Conservation (phyloP, 1,284 basidiomycete genomes). For the Crepidotus sp. region DNA sequence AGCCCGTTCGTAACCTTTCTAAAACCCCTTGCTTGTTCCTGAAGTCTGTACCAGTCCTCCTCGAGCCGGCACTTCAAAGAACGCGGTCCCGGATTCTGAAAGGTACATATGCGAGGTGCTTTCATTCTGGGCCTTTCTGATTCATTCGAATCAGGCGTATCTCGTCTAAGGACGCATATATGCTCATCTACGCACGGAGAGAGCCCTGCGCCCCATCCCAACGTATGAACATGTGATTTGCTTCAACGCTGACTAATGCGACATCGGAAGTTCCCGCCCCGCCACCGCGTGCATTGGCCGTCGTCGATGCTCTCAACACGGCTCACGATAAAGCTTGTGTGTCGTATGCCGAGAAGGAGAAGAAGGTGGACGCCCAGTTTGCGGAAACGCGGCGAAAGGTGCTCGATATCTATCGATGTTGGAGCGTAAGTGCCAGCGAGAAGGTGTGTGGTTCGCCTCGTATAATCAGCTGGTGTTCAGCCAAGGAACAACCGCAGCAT, state of each 20-base stretch:
- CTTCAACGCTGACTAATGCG: not conserved
- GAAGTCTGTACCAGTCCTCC: not conserved
- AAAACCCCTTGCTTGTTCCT: not conserved
- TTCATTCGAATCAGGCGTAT: conserved; percentile 27
- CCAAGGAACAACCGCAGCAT: conserved; percentile 29
- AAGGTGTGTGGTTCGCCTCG: conserved; percentile 32
- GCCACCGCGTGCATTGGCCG: conserved; percentile 42
- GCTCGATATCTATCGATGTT: conserved; percentile 51
- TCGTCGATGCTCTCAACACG: conserved; percentile 49
- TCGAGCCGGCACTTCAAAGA: conserved; percentile 4
- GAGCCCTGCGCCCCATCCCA: conserved; percentile 14
- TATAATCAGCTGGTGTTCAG: not conserved
- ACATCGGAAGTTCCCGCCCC: conserved; percentile 28
- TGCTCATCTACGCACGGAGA: conserved; percentile 76
- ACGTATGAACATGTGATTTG: not conserved
- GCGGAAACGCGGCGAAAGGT: conserved; percentile 42
- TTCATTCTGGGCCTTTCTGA: conserved; percentile 6
- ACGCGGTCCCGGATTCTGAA: conserved; percentile 1
- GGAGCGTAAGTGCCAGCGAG: conserved; percentile 42
- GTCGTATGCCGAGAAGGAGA: conserved; percentile 42
- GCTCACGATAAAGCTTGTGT: conserved; percentile 44
- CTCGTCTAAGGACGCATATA: conserved; percentile 81
- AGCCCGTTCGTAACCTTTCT: conserved; percentile 27
- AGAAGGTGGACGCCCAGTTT: conserved; percentile 36
- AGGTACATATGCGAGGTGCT: conserved; percentile 6